A percentile compares a stretch with the other conserved stretches of the same genome.
Conservation (phyloP, 164 flowering plant species). For the Piper longum region DNA sequence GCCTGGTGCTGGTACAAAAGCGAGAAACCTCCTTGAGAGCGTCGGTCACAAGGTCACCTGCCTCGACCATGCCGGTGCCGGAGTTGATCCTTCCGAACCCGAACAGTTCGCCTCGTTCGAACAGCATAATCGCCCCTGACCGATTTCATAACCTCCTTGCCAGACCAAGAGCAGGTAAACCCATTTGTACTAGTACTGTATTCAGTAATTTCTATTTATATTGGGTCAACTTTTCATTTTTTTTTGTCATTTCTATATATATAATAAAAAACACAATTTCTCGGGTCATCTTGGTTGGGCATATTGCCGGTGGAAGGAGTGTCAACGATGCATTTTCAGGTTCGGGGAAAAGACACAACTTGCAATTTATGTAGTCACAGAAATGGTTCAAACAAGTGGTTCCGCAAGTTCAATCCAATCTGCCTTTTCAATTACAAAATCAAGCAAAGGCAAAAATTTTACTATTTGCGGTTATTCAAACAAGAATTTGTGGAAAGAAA, state of each 20-base stretch:
- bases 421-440: too few relatives aligned
- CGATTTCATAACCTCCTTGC: constrained; percentile 39
- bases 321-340: constrained; percentile 39
- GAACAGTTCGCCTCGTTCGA: constrained; percentile 33
- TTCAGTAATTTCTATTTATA: too few relatives aligned
- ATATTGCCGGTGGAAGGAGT: constrained; percentile 83
- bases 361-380: too few relatives aligned
- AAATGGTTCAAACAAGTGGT: too few relatives aligned
- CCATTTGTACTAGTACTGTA: neutral
- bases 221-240: too few relatives aligned
- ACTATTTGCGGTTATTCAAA: too few relatives aligned
- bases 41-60: constrained; percentile 56
- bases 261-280: neutral
- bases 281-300: constrained; percentile 78
- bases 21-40: constrained; percentile 44
- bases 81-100: constrained; percentile 35
- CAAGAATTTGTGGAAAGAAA: too few relatives aligned
- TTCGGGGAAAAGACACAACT: constrained; percentile 26
- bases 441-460: too few relatives aligned
- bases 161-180: constrained; percentile 38
- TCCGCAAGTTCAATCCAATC: too few relatives aligned
- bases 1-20: constrained; percentile 89
- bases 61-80: constrained; percentile 51
- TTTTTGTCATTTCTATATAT: too few relatives aligned
- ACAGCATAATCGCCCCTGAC: constrained; percentile 59